A percentile compares a stretch with the other conserved stretches of the same genome.
These are phyloP conservation scores for Magnolia sinica DNA, from an alignment of 164 flowering plant species.

Conservation along the genomic window DNA sequence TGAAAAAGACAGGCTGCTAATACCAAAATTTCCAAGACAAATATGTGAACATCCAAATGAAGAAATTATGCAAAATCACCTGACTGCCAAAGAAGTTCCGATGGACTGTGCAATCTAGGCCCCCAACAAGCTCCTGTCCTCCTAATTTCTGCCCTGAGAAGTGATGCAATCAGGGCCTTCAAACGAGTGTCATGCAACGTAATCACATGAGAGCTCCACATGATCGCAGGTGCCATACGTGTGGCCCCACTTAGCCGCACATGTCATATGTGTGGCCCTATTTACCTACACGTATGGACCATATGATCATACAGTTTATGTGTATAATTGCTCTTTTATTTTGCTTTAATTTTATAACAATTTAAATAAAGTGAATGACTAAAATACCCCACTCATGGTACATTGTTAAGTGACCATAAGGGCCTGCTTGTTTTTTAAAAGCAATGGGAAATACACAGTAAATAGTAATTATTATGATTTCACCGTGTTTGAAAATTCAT, in stretches of 20 bases:
- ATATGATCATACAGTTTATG: background rate
- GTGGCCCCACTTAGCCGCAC: background rate
- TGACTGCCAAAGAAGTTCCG: conserved; percentile 96
- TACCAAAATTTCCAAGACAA: background rate
- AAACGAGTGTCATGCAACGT: background rate
- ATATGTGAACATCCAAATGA: background rate
- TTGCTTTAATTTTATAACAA: background rate
- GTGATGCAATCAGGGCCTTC: background rate
- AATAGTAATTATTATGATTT: too few relatives aligned
- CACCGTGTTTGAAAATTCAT: too few relatives aligned
- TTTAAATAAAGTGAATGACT: background rate
- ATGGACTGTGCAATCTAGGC: conserved; percentile 87
- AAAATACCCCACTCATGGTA: background rate
- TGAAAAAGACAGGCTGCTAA: background rate
- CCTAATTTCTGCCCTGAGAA: conserved; percentile 85
- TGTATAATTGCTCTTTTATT: background rate
- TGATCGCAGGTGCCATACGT: too few relatives aligned
- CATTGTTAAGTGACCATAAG: background rate
- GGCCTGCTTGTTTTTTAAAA: too few relatives aligned
- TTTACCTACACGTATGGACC: background rate
- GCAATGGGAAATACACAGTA: too few relatives aligned
- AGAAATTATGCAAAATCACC: conserved; percentile 30
- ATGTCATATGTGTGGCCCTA: background rate
- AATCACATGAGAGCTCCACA: background rate
- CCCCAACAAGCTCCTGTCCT: conserved; percentile 89